Evolutionary conservation across 73 alveolate species (phyloP), one percentile per base, ranked within the genome.

Genomic region (Paramecium biaurelia): DNA sequence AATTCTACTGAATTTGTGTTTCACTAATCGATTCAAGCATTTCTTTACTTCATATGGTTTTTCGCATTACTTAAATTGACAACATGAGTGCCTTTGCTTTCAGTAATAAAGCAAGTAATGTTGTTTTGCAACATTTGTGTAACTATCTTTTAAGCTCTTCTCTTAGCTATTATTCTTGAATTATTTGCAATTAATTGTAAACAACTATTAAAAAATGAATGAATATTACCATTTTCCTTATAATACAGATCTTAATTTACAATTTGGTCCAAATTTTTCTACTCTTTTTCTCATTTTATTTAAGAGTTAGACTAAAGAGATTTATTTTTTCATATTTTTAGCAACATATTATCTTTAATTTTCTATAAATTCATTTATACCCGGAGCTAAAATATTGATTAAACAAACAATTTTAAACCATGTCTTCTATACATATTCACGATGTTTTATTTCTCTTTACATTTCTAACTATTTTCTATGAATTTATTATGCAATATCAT

Each of bases 11-110:
- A 18, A 43, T 42, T 79, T 79, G 56, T 79, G 90, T 35, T 79
- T 79, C 70, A 79, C 90, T 79, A 79, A 79, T 24, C 90, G 70
- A 30, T 23, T 79, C 70, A 79, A 34, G 56, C 90, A 79, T 38
- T 47, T 79, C 45, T 79, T 79, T 30, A 79, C 90, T 79, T 42
- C 20, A 30, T 79, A 41, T 79, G 45, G 15, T 24, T 79, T 24
- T 38, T 74, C 41, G 41, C 47, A 79, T 37, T 79, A 79, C 90
- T 79, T 79, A 79, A 79, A 47, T 79, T 79, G 56, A 79, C 90
- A 47, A 79, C 90, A 47, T 79, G 74, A 11, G 76, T 79, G 42
- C 90, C 90, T 24, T 79, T 79, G 20, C 74, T 79, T 38, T 79
- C 90, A 41, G 90, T 79, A 38, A 23, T 43, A 79, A 43, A 79